A percentile compares a stretch with the other conserved stretches of the same genome.
Evolutionary conservation across 129 eudicot species (phyloP).

Genomic region (Chrysanthemum seticuspe): DNA sequence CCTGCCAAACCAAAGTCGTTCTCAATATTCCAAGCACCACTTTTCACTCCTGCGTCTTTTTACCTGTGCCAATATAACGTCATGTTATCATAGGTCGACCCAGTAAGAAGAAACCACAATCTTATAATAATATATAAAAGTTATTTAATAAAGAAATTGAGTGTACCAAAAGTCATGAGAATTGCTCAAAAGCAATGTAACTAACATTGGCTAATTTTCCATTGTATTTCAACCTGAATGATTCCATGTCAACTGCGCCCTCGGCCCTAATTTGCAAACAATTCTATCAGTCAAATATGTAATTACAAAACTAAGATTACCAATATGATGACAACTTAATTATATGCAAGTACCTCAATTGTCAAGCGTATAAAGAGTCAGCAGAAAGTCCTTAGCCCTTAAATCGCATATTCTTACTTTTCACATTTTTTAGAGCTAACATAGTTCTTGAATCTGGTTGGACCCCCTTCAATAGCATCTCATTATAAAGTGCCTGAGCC

Average conservation of each 20-base stretch:
- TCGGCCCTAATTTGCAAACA: neutral
- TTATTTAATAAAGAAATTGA: neutral
- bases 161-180: neutral
- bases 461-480: constrained; percentile 46
- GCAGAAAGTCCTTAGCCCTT: constrained; percentile 20
- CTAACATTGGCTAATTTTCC: constrained; percentile 6
- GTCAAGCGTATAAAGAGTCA: constrained; percentile 16
- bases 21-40: neutral
- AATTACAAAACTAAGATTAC: neutral
- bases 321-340: neutral
- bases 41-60: neutral
- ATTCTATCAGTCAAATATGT: neutral
- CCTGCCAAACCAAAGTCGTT: neutral
- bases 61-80: constrained; percentile 1
- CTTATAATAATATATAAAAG: neutral
- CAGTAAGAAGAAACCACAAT: neutral
- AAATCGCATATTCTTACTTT: constrained; percentile 38
- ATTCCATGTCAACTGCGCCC: constrained; percentile 11
- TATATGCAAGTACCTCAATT: constrained; percentile 11
- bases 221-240: constrained; percentile 14
- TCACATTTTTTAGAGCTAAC: constrained; percentile 29
- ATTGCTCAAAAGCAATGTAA: neutral
- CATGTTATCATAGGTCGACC: neutral
- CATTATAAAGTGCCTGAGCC: constrained; percentile 40
- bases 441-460: constrained; percentile 33